Evolutionary conservation across 2,329 filamentous ascomycete species (phyloP).

Genomic region (Didymellaceae sp.): DNA sequence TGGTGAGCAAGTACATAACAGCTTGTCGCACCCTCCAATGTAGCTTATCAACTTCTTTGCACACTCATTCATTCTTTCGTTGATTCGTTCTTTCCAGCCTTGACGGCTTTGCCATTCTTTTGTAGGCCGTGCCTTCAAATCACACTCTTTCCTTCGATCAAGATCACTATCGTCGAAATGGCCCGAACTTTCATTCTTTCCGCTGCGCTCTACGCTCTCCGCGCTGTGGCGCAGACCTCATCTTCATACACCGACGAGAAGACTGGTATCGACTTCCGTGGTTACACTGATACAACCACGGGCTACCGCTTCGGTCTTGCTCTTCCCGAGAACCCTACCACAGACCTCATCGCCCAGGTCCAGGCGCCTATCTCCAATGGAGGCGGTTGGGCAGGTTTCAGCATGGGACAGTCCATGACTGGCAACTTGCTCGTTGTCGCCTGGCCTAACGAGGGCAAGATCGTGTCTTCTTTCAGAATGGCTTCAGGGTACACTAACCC

Average conservation of each 20-base stretch:
- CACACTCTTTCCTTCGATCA: slow-evolving; percentile 24
- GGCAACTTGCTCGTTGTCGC: slow-evolving; percentile 59
- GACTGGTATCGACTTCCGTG: slow-evolving; percentile 45
- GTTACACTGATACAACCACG: slow-evolving; percentile 38
- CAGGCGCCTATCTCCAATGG: slow-evolving; percentile 52
- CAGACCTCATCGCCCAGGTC: slow-evolving; percentile 64
- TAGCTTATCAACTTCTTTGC: slow-evolving; percentile 18
- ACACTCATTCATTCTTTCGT: slow-evolving; percentile 20
- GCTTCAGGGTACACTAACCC: slow-evolving; percentile 59
- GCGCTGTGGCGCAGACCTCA: slow-evolving; percentile 35
- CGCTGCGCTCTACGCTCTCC: slow-evolving; percentile 33
- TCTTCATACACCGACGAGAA: slow-evolving; percentile 40
- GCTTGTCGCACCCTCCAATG: not conserved
- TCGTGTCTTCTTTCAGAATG: slow-evolving; percentile 56
- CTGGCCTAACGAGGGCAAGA: slow-evolving; percentile 59
- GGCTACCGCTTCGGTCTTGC: slow-evolving; percentile 60
- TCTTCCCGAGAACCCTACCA: slow-evolving; percentile 55
- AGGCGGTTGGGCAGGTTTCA: slow-evolving; percentile 60
- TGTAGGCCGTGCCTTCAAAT: slow-evolving; percentile 32
- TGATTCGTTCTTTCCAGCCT: slow-evolving; percentile 36
- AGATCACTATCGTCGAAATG: slow-evolving; percentile 27
- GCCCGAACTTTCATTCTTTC: slow-evolving; percentile 37
- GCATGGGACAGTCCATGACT: slow-evolving; percentile 58
- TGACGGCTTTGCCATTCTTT: slow-evolving; percentile 41
- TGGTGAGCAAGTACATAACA: slow-evolving; percentile 25